phyloP scores from a whole-genome alignment of 2,329 filamentous ascomycete species.

The Westerdykella sp. region DNA sequence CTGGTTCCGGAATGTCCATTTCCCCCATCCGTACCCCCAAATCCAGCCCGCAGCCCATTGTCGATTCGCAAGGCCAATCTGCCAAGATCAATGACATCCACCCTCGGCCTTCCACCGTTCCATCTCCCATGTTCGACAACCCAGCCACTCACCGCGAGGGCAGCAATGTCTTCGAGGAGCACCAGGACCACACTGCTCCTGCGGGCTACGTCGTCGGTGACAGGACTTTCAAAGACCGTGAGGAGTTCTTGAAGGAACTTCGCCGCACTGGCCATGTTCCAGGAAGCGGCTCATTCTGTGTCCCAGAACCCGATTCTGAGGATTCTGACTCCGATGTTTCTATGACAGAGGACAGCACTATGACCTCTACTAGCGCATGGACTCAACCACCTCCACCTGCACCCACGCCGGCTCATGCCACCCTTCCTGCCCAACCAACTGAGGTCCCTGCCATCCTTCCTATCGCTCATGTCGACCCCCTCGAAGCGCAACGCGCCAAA shows the following conservation, averaged over 20 bases:
- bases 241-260: conserved; percentile 3
- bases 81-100: conserved; percentile 20
- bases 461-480: conserved; percentile 16
- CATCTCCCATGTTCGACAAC: conserved; percentile 29
- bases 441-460: conserved; percentile 3
- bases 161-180: conserved; percentile 26
- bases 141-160: conserved; percentile 12
- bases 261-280: conserved; percentile 7
- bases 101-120: conserved; percentile 24
- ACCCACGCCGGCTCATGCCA: conserved; percentile 29
- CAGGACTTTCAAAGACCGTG: not conserved
- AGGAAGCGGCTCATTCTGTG: conserved; percentile 15
- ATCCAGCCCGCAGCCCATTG: conserved; percentile 5
- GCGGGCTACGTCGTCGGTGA: not conserved
- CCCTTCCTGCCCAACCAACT: conserved; percentile 18
- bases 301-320: conserved; percentile 20
- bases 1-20: conserved; percentile 3
- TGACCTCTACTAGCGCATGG: conserved; percentile 14
- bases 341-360: conserved; percentile 5
- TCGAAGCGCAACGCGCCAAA: conserved; percentile 25
- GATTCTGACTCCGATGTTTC: conserved; percentile 12
- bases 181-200: conserved; percentile 12
- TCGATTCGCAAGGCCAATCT: conserved; percentile 20
- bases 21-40: not conserved
- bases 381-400: conserved; percentile 33